Evolutionary conservation across 1,284 basidiomycete species (phyloP).

Genomic region (Nidula niveotomentosa): DNA sequence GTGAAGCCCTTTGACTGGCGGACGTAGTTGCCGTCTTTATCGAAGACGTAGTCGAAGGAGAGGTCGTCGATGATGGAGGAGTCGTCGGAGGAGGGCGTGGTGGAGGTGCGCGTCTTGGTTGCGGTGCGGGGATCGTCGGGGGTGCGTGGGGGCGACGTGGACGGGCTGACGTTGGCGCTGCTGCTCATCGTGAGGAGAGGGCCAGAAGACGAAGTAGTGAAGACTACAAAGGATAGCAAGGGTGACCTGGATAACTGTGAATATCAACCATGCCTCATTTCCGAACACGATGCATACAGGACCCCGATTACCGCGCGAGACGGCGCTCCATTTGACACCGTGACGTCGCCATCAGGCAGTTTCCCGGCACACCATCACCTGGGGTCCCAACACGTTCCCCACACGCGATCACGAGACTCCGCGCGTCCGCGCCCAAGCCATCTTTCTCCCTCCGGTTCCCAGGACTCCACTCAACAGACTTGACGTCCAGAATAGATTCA

Average conservation of each 20-base stretch:
- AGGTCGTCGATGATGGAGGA: constrained; percentile 64
- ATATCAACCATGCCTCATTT: constrained; percentile 6
- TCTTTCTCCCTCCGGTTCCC: background rate
- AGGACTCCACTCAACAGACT: no score
- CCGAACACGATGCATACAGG: constrained; percentile 24
- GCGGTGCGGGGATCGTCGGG: constrained; percentile 25
- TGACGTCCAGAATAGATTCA: no score
- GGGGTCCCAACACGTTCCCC: constrained; percentile 22
- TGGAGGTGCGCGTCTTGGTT: constrained; percentile 22
- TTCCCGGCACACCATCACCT: background rate
- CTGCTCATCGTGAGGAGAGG: constrained; percentile 16
- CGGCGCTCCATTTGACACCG: constrained; percentile 5
- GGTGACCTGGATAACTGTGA: constrained; percentile 14
- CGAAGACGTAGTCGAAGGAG: constrained; percentile 68
- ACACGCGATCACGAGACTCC: constrained; percentile 26
- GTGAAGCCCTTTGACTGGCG: constrained; percentile 47
- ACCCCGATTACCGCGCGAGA: constrained; percentile 14
- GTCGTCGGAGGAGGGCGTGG: constrained; percentile 52
- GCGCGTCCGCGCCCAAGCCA: constrained; percentile 1
- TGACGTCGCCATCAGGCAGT: background rate
- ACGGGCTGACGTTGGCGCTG: constrained; percentile 12
- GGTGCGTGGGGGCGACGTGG: constrained; percentile 32
- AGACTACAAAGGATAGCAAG: constrained; percentile 20
- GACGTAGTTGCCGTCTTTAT: constrained; percentile 58
- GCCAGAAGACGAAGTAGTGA: constrained; percentile 18